These are phyloP conservation scores for Psilocybe cubensis DNA, from an alignment of 768 basidiomycete species.

Conservation along the genomic window DNA sequence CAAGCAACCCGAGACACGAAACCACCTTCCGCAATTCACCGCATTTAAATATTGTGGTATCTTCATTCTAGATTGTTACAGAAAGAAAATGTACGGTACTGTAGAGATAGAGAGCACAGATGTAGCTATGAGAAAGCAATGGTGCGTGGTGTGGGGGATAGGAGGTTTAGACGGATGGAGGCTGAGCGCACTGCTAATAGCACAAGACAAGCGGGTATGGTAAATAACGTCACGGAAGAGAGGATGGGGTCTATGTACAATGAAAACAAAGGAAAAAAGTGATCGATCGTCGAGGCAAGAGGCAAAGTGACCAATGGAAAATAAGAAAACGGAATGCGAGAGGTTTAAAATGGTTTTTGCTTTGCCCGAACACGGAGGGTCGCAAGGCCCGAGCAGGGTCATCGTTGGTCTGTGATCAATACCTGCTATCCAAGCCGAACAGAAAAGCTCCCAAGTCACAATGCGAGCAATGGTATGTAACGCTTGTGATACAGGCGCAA, in stretches of 20 bases:
- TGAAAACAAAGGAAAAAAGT: not conserved
- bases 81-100: not conserved
- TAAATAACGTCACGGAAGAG: not conserved
- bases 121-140: not conserved
- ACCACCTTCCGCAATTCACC: no score
- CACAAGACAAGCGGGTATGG: not conserved
- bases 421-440: not conserved
- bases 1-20: not conserved
- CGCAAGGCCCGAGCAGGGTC: not conserved
- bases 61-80: not conserved
- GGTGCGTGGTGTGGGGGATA: not conserved
- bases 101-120: not conserved
- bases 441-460: not conserved
- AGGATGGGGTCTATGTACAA: not conserved
- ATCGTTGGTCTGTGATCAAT: not conserved
- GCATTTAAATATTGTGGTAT: not conserved
- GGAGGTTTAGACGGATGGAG: not conserved
- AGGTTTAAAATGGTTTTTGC: not conserved
- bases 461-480: not conserved
- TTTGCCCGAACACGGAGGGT: not conserved
- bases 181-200: not conserved
- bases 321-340: not conserved
- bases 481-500: not conserved
- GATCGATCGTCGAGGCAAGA: not conserved
- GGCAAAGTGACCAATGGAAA: not conserved